phyloP scores from a whole-genome alignment of 305 asterid species.

The Euphrasia arctica region DNA sequence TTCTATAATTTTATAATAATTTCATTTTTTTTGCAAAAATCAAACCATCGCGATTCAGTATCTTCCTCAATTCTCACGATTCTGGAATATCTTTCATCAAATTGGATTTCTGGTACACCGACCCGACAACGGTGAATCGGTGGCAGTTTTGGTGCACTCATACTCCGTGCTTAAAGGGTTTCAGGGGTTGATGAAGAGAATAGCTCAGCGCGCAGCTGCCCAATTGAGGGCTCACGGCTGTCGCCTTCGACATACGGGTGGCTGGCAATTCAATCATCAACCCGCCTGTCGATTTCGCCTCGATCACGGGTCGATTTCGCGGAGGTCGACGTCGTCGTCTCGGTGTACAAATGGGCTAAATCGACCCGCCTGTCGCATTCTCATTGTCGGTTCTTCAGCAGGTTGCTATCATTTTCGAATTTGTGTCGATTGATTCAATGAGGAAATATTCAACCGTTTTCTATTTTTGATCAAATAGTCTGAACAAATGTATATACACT shows the following conservation, averaged over 20 bases:
- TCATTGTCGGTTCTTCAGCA: slow-evolving; percentile 83
- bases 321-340: slow-evolving; percentile 68
- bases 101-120: slow-evolving; percentile 56
- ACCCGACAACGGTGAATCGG: slow-evolving; percentile 34
- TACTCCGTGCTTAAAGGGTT: slow-evolving; percentile 75
- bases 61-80: no score
- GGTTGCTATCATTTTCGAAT: slow-evolving; percentile 29
- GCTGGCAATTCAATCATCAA: slow-evolving; percentile 79
- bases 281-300: no score
- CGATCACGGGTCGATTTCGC: slow-evolving; percentile 55
- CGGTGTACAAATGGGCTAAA: slow-evolving; percentile 70
- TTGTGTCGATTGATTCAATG: neutral
- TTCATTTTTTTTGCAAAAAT: no score
- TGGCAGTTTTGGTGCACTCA: slow-evolving; percentile 65
- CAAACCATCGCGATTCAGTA: no score
- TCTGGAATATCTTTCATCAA: neutral
- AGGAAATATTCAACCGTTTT: no score
- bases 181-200: slow-evolving; percentile 78
- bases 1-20: no score
- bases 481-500: no score
- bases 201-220: slow-evolving; percentile 53
- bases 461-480: no score
- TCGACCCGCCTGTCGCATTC: slow-evolving; percentile 45
- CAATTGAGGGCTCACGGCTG: slow-evolving; percentile 45
- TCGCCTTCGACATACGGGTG: slow-evolving; percentile 80